Conservation (phyloP, 2,329 filamentous ascomycete species). For the Penicillium sp. region DNA sequence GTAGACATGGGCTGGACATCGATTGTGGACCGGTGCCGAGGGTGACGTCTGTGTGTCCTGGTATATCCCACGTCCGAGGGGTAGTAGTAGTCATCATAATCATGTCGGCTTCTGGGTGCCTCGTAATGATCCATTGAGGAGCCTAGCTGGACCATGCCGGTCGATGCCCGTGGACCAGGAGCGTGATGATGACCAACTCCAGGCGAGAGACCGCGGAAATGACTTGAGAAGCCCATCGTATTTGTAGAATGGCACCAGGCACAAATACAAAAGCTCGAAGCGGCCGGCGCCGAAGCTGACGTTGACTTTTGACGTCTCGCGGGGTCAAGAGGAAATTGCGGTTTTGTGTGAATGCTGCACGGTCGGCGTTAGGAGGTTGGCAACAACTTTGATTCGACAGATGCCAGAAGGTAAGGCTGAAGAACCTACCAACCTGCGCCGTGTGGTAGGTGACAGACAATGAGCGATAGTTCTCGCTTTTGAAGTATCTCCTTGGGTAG, state of each 20-base stretch:
- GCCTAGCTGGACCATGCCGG: constrained; percentile 39
- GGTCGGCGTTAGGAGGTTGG: background rate
- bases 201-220: constrained; percentile 40
- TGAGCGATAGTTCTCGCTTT: background rate
- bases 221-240: constrained; percentile 33
- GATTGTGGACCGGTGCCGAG: constrained; percentile 27
- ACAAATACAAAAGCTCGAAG: background rate
- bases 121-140: constrained; percentile 39
- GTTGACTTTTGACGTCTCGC: background rate
- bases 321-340: background rate
- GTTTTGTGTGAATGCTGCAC: background rate
- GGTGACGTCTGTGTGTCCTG: constrained; percentile 31
- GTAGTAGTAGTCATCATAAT: constrained; percentile 31
- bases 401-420: background rate
- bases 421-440: background rate
- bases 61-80: constrained; percentile 34
- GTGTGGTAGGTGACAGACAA: background rate
- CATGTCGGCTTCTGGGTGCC: constrained; percentile 28
- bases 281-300: background rate
- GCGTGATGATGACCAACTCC: constrained; percentile 29
- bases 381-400: background rate
- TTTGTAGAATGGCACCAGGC: background rate
- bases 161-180: constrained; percentile 44
- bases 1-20: constrained; percentile 39
- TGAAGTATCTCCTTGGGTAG: background rate